Base-by-base conservation (phyloP, 1,284 basidiomycete genomes). In the Microstroma glucosiphilum region DNA sequence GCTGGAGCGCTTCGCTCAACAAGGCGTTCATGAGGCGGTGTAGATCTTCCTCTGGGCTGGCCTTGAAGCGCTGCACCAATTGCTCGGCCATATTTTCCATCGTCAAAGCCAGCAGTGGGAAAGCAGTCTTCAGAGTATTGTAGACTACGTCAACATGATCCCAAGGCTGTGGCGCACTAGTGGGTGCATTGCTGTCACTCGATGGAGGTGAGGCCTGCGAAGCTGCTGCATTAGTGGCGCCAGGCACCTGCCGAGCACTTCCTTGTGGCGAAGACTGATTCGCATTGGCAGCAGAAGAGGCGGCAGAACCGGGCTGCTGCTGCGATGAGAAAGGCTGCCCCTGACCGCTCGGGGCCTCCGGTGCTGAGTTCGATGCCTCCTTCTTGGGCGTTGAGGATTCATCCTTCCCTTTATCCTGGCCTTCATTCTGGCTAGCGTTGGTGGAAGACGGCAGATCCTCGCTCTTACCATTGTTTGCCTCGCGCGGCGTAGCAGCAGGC, bases 61-160 rank as follows among this genome's bases (percentile, higher is more conserved):
- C 86, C 80, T 97, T 97, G 83, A 97, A 96, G 54, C 93, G 87
- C 67, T 88, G 86, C 49, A 87, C 85, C 69, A 98, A 89, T 80
- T 98, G 94, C 74, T 99, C 96, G 21, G 96, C 90, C 84, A 98
- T 90, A 56, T 92, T 96, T 81, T 99, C 96, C 84, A 99, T 86
- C 60, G 91, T 96, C 40, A 97, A 83, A 26, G 94, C 91, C 23
- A 99, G 85, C 17, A 99, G 84, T 0, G 96, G 96, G 83, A 96
- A 96, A 1, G 91, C 89, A 0, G 94, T 97, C 83, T 98, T 98
- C 74, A 98, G 84, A 60, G 92, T 88, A 76, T 93, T 89, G 56
- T 93, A 86, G 66, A 98, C 88, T 76, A 98, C 96, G 56, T 99
- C 96, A 15, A 96, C 87, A 73, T 90, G 86, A 64, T 97, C 94